Base-by-base conservation (phyloP, 2,329 filamentous ascomycete genomes). In the Dactylellina leptospora region DNA sequence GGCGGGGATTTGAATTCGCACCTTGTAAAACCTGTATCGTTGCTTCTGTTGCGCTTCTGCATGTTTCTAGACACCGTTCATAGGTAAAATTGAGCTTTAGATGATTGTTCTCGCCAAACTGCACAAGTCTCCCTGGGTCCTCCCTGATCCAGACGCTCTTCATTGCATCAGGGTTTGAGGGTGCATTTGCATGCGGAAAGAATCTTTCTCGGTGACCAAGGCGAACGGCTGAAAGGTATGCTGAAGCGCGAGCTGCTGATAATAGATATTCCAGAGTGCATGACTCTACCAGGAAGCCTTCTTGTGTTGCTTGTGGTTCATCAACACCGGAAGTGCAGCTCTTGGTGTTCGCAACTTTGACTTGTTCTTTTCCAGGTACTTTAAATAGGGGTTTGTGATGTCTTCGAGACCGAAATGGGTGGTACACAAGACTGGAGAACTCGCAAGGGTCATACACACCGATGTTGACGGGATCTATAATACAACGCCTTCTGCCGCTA, bases 241-340 rank as follows among this genome's bases (percentile, higher is more conserved):
- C 51, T n/a, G 51, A 56, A 36, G 20, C 51, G 51, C 51, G 51
- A 27, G 51, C 38, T 30, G 51, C 51, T 42, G 51, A 56, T n/a
- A 56, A 13, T n/a, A 56, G 51, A 44, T 22, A 56, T 27, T 56
- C 33, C 51, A 56, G 11, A 42, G 51, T 56, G 25, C 51, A 56
- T 18, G 51, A 30, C 30, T 40, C 20, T 25, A 42, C 51, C 22
- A 13, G 11, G 22, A 56, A 56, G 36, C n/a, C 23, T 27, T 56
- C 38, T 28, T 30, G 50, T 23, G 50, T 55, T 27, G 22, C 23
- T 27, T 40, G 5, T 23, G 20, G 47, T 51, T 51, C 47, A 51
- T 51, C 40, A 20, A 18, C 40, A 8, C 40, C n/a, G 40, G 40
- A 20, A 18, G 45, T 13, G 20, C 45, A 50, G 45, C 45, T 42